Percentiles rank a stretch among this genome's conserved stretches.
Evolutionary conservation across 768 basidiomycete species (phyloP).

Genomic region (Auricularia auricula-judae): DNA sequence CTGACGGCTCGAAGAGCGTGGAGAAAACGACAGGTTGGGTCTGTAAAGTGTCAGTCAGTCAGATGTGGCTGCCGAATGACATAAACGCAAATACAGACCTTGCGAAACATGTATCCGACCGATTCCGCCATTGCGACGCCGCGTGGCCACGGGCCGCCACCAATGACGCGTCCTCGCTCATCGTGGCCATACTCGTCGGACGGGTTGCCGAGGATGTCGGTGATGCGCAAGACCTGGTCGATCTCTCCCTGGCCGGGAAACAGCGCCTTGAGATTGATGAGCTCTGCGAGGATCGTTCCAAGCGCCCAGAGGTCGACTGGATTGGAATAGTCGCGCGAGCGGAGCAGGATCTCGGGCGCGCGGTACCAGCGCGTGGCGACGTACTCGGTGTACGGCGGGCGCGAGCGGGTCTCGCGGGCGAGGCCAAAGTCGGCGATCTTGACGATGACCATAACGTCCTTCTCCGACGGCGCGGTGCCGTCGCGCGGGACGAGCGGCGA

Average conservation of each 20-base stretch:
- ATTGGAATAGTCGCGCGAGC: conserved; percentile 87
- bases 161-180: conserved; percentile 50
- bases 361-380: conserved; percentile 99
- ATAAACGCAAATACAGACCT: conserved; percentile 38
- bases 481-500: conserved; percentile 39
- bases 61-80: background rate
- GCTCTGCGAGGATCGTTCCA: conserved; percentile 95
- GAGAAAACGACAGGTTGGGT: conserved; percentile 54
- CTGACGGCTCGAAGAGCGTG: conserved; percentile 63
- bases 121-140: conserved; percentile 82
- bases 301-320: conserved; percentile 99
- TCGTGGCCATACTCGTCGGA: conserved; percentile 73
- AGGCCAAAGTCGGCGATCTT: conserved; percentile 98
- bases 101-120: conserved; percentile 81
- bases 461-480: conserved; percentile 59
- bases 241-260: conserved; percentile 90
- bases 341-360: conserved; percentile 89
- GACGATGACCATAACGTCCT: conserved; percentile 92
- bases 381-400: conserved; percentile 96
- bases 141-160: conserved; percentile 80
- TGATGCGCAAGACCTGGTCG: conserved; percentile 87
- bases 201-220: conserved; percentile 90
- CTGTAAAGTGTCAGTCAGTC: conserved; percentile 23
- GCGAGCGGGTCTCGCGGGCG: conserved; percentile 76
- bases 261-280: conserved; percentile 87